These are phyloP conservation scores for Phialophora tarda DNA, from an alignment of 2,329 filamentous ascomycete genomes.

Conservation along the genomic window DNA sequence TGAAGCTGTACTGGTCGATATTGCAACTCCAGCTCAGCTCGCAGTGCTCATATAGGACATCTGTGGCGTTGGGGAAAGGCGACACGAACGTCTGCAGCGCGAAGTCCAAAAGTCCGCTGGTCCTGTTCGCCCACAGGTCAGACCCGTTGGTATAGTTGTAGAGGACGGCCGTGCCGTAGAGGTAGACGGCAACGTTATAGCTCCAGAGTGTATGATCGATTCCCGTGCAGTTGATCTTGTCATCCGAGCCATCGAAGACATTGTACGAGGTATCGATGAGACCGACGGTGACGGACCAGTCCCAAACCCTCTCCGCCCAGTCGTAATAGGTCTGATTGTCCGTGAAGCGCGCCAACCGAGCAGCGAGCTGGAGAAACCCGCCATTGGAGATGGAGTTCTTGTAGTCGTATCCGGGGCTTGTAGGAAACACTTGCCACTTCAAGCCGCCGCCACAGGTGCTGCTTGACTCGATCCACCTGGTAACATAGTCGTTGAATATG, in stretches of 20 bases:
- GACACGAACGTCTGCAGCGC: slow-evolving; percentile 54
- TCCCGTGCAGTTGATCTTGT: slow-evolving; percentile 62
- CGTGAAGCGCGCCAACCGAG: slow-evolving; percentile 78
- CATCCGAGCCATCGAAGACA: slow-evolving; percentile 68
- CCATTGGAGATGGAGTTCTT: slow-evolving; percentile 65
- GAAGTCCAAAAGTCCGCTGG: slow-evolving; percentile 45
- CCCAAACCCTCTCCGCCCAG: slow-evolving; percentile 69
- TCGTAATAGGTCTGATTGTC: slow-evolving; percentile 76
- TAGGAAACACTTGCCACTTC: slow-evolving; percentile 81
- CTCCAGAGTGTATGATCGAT: slow-evolving; percentile 68
- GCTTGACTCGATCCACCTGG: slow-evolving; percentile 67
- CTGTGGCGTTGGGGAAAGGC: slow-evolving; percentile 47
- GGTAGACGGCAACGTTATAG: slow-evolving; percentile 66
- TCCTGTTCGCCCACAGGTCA: not conserved
- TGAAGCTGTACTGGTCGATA: slow-evolving; percentile 68
- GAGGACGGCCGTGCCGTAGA: slow-evolving; percentile 48
- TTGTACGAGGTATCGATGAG: slow-evolving; percentile 67
- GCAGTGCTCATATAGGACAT: slow-evolving; percentile 66
- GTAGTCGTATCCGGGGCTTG: slow-evolving; percentile 69
- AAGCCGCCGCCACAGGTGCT: slow-evolving; percentile 73
- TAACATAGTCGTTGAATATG: slow-evolving; percentile 72
- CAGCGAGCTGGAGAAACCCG: slow-evolving; percentile 61
- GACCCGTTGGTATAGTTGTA: slow-evolving; percentile 63
- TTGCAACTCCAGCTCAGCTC: slow-evolving; percentile 62
- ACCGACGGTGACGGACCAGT: slow-evolving; percentile 60